A percentile compares a stretch with the other conserved stretches of the same genome.
Conservation (phyloP, 2,329 filamentous ascomycete genomes). For the Colletotrichum endophyticum region DNA sequence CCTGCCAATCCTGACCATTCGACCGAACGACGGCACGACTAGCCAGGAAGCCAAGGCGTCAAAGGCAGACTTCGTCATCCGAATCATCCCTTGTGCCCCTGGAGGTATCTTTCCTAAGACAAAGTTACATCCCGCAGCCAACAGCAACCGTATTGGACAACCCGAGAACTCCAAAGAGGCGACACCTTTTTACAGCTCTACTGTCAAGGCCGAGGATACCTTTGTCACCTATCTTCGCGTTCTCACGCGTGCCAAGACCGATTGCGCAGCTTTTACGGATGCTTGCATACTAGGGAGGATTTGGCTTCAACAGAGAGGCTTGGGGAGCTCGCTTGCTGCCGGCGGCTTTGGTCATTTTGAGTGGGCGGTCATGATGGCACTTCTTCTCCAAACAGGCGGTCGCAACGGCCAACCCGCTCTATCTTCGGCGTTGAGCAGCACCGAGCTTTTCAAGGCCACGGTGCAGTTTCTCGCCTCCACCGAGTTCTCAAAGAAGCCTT, state of each 20-base stretch:
- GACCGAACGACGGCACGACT: constrained; percentile 30
- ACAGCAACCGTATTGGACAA: constrained; percentile 67
- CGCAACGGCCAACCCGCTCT: constrained; percentile 74
- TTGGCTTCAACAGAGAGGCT: constrained; percentile 89
- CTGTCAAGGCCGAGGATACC: constrained; percentile 77
- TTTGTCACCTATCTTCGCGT: constrained; percentile 78
- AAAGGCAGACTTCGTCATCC: constrained; percentile 61
- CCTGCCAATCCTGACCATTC: constrained; percentile 68
- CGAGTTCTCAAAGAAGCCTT: constrained; percentile 73
- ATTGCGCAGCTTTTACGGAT: constrained; percentile 77
- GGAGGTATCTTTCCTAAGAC: constrained; percentile 70
- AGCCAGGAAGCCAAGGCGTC: constrained; percentile 26
- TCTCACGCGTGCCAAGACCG: constrained; percentile 71
- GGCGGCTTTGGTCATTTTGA: constrained; percentile 96
- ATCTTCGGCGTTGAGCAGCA: constrained; percentile 82
- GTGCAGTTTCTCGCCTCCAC: constrained; percentile 84
- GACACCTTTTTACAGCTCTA: constrained; percentile 86
- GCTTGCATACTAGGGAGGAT: constrained; percentile 84
- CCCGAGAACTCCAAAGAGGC: constrained; percentile 46
- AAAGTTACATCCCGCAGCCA: constrained; percentile 74
- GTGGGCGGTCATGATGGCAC: constrained; percentile 80
- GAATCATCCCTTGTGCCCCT: constrained; percentile 78
- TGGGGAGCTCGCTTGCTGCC: constrained; percentile 68
- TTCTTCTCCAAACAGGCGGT: constrained; percentile 80
- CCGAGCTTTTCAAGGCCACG: constrained; percentile 92